A percentile compares a stretch with the other conserved stretches of the same genome.
Conservation (phyloP, 768 basidiomycete species). For the Strobilomyces confusus region DNA sequence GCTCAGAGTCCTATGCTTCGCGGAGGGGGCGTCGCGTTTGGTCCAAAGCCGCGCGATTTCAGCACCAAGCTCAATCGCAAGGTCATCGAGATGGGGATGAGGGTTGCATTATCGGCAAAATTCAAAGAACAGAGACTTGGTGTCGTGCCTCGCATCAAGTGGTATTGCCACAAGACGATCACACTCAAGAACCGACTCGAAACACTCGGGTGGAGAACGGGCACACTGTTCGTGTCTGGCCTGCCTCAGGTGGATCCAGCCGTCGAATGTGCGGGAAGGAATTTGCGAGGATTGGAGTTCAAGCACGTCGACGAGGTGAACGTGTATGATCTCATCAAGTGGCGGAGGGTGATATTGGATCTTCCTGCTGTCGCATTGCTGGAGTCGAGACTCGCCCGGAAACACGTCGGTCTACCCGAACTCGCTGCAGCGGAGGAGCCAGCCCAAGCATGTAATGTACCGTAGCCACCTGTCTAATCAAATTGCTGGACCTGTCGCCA, state of each 20-base stretch:
- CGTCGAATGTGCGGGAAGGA: slow-evolving; percentile 60
- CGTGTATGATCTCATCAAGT: slow-evolving; percentile 82
- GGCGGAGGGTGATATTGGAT: slow-evolving; percentile 80
- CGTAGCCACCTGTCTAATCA: neutral
- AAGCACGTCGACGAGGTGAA: slow-evolving; percentile 61
- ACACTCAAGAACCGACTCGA: slow-evolving; percentile 60
- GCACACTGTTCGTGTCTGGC: slow-evolving; percentile 73
- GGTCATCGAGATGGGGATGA: slow-evolving; percentile 89
- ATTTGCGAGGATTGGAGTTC: slow-evolving; percentile 67
- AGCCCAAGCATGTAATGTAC: neutral
- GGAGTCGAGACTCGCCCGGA: slow-evolving; percentile 57
- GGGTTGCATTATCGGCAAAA: slow-evolving; percentile 82
- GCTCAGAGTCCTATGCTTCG: slow-evolving; percentile 80
- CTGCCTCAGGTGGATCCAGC: slow-evolving; percentile 48
- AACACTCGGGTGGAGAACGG: slow-evolving; percentile 59
- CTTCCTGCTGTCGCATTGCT: slow-evolving; percentile 76
- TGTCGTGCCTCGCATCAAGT: slow-evolving; percentile 67
- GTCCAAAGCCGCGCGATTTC: slow-evolving; percentile 89
- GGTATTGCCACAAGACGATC: slow-evolving; percentile 72
- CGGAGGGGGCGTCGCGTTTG: slow-evolving; percentile 91
- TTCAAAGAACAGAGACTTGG: slow-evolving; percentile 71
- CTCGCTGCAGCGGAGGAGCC: slow-evolving; percentile 7
- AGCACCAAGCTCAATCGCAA: slow-evolving; percentile 90
- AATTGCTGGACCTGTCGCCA: slow-evolving; percentile 4
- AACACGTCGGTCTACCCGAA: slow-evolving; percentile 1